Evolutionary conservation across 1,139 yeast species (phyloP).

Genomic region (Yamadazyma oceani): DNA sequence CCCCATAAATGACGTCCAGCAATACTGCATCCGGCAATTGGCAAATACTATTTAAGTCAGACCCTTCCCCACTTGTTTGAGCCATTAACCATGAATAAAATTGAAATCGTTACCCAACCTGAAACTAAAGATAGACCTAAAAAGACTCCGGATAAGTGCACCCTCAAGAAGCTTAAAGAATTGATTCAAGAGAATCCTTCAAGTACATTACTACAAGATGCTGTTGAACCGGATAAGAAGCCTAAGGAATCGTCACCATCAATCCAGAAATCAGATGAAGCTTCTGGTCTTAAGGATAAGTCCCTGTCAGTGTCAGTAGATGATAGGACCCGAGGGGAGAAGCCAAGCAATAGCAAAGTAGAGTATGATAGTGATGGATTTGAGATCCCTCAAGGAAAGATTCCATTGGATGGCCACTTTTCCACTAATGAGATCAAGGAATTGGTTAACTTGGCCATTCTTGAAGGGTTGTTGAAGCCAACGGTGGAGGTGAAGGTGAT

Average conservation of each 20-base stretch:
- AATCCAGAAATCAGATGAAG: not conserved
- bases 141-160: conserved; percentile 10
- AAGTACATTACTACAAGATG: not conserved
- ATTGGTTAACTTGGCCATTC: conserved; percentile 31
- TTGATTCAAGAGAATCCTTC: conserved; percentile 17
- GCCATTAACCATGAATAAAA: conserved; percentile 13
- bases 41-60: not conserved
- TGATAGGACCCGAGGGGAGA: conserved; percentile 6
- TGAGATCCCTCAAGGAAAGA: conserved; percentile 37
- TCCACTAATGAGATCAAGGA: conserved; percentile 34
- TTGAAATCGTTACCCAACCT: conserved; percentile 25
- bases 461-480: conserved; percentile 29
- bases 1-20: not conserved
- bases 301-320: conserved; percentile 5
- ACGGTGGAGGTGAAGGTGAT: conserved; percentile 28
- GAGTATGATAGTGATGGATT: conserved; percentile 37
- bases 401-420: conserved; percentile 44
- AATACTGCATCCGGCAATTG: not conserved
- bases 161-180: conserved; percentile 18
- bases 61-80: not conserved
- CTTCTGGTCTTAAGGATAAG: not conserved
- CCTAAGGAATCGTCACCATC: not conserved
- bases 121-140: conserved; percentile 10
- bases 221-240: not conserved
- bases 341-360: not conserved